A percentile compares a stretch with the other conserved stretches of the same genome.
Evolutionary conservation across 345 rosid species (phyloP).

Genomic region (Corymbia maculata): DNA sequence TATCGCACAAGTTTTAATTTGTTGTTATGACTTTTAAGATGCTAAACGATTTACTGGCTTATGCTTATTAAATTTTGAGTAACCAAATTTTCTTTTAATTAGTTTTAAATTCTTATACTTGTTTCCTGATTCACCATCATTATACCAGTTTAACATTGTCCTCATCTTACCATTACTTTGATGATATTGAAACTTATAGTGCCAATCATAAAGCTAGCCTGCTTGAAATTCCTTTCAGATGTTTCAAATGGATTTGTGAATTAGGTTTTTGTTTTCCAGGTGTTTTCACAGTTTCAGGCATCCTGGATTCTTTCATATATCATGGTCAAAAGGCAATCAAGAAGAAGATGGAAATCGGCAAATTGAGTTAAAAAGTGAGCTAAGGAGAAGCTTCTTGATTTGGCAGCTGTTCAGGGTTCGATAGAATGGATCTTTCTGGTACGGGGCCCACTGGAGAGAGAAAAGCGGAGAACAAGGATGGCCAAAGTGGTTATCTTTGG

Average conservation of each 20-base stretch:
- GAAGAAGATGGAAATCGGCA: slow-evolving; percentile 95
- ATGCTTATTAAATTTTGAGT: not conserved
- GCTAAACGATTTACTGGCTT: not conserved
- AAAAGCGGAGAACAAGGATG: not conserved
- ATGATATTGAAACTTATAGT: not conserved
- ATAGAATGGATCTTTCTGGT: not conserved
- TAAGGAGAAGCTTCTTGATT: not conserved
- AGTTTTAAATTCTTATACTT: not conserved
- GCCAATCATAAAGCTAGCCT: not conserved
- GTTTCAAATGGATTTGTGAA: not conserved
- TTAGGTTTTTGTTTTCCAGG: slow-evolving; percentile 27
- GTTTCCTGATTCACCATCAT: not conserved
- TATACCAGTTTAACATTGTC: not conserved
- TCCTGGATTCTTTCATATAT: slow-evolving; percentile 77
- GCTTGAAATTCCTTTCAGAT: not conserved
- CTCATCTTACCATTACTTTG: not conserved
- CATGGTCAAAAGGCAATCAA: slow-evolving; percentile 93
- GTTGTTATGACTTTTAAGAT: not conserved
- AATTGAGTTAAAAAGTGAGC: slow-evolving; percentile 44
- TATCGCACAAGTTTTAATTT: not conserved
- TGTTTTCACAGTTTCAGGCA: slow-evolving; percentile 86
- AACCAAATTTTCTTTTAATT: not conserved
- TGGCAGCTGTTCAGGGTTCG: not conserved
- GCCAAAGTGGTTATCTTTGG: not conserved
- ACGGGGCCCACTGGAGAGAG: not conserved